Evolutionary conservation across 768 basidiomycete genomes (phyloP), one percentile per base, ranked within the genome.

Genomic region (Rhizopogon sp.): DNA sequence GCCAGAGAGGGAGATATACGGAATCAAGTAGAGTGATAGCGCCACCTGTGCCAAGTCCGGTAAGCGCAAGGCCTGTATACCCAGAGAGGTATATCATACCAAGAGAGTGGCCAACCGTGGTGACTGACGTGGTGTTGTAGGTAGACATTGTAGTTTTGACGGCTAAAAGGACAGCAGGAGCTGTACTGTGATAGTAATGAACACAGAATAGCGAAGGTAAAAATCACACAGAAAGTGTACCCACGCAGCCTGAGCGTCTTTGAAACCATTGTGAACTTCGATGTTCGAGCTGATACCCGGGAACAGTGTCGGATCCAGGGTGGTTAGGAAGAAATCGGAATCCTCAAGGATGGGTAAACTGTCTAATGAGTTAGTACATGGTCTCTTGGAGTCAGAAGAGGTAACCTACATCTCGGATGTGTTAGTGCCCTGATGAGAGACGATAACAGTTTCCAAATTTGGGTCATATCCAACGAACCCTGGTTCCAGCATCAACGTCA

Each of bases 391-490:
- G 5, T 16, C 17, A 3, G 41, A 29, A 17, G 13, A 8, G 8
- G 22, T 17, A 6, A n/a, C 59, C 22, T 35, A 74, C 73, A 73
- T 59, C 43, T 70, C 55, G 0, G 33, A 37, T 16, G 66, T 59
- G 35, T 71, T 43, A 5, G 68, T 74, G 57, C 73, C 74, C 40
- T 77, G 63, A 44, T 77, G 74, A 2, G 69, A 55, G 5, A 75
- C 72, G 45, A 76, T 70, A 31, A 74, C 73, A 2, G 64, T 67
- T 7, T 62, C 1, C 29, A 76, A 61, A 1, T 57, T 64, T 0
- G 79, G 73, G 54, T 76, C 76, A 57, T 70, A 82, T n/a, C 80
- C 80, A 29, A 82, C 81, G 51, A 69, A 81, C 80, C 79, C 80
- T 81, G 25, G 31, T 25, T 10, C 10, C 10, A 22, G 50, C 39